Base-by-base conservation (phyloP, 768 basidiomycete species). In the Baorangia bicolor region DNA sequence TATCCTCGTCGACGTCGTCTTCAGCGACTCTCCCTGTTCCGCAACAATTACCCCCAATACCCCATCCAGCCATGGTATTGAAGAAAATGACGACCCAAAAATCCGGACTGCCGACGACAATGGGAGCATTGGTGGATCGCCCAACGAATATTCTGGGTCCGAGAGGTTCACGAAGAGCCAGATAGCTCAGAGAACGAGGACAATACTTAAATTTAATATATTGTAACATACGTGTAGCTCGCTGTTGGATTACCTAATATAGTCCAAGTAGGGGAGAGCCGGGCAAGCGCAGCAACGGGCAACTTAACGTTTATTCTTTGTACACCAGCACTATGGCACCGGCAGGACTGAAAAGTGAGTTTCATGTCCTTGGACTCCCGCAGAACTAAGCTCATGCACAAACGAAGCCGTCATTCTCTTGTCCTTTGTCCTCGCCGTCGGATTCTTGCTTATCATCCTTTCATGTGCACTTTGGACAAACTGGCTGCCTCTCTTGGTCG, bases 381-480 rank as follows among this genome's bases (percentile, higher is more conserved):
- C 23, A 33, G 27, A 38, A 62, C 30, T 28, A 27, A 34, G 21
- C 49, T 61, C 11, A 45, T 27, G 16, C 41, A 51, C 25, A 3
- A 44, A 60, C 5, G 45, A 69, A 98, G 95, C 94, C 67, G 94
- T 98, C 60, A 94, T 98, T 64, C 80, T 98, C 50, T 86, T 99
- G 43, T 95, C 97, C 2, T 98, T 99, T 75, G 92, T 98, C 50
- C 87, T 99, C 47, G 97, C 97, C 7, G 82, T 96, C 16, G 97
- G 97, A n/a, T 99, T 99, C 77, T 77, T 99, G 55, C 84, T 98
- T 68, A 92, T 98, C 67, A 99, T 99, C 71, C 86, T 99, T 23
- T 93, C 93, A 2, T 98, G 97, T 70, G 97, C 97, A 8, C 77
- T 98, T 30, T 98, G 89, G 88, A 76, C 85, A 14, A 99, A 99